Base-by-base conservation (phyloP, 805 yeast genomes). In the Yamadazyma scolyti region DNA sequence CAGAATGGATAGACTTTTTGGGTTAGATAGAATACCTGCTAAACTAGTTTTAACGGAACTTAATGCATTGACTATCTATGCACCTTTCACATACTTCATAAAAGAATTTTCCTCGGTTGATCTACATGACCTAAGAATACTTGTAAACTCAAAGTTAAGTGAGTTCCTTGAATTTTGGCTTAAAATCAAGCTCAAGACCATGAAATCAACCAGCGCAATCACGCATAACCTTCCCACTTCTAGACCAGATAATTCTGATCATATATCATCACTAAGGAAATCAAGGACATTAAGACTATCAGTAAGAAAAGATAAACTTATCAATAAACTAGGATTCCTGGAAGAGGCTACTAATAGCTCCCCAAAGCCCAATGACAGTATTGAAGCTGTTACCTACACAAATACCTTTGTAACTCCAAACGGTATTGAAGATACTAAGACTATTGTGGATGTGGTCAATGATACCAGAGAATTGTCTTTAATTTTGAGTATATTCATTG, bases 51-150 rank as follows among this genome's bases (percentile, higher is more conserved):
- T 49, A 38, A 31, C 34, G 11, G 57, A 37, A 45, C 54, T 52
- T 39, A 62, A 45, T 42, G 50, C 50, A 15, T 52, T 44, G 13
- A 42, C 49, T 16, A 49, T 56, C 2, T 64, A 56, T 37, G 44
- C 59, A 2, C 59, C 67, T 3, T 41, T 65, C 9, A 52, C 64
- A 5, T 56, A 40, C 36, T 65, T 81, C 46, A 67, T 81, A 14
- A 82, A 79, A 40, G 76, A 75, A 29, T 60, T 75, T 4, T 74
- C 82, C 2, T 54, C 58, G 0, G 54, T 54, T 2, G 68, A 72
- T 4, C 83, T 71, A 50, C 37, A 49, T 6, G 59, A 56, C n/a
- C 72, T 78, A 34, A 60, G 59, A 16, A 65, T 65, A 9, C 66
- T 56, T 37, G 54, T 78, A 27, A 63, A 62, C 20, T 37, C 46